Base-by-base conservation (phyloP, 768 basidiomycete species). In the Lyophyllum atratum region DNA sequence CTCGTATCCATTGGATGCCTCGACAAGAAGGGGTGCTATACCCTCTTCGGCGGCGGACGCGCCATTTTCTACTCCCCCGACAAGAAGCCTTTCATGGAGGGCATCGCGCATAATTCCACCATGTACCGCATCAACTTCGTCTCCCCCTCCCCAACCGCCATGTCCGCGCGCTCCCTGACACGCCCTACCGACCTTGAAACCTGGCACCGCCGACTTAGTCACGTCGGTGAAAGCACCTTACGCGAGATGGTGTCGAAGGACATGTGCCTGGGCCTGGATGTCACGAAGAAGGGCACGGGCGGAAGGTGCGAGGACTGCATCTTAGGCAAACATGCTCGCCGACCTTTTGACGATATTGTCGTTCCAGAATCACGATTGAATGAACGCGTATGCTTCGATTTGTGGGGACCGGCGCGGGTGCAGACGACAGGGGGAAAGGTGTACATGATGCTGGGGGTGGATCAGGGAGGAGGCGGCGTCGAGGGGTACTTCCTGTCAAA, bases 1-100 rank as follows among this genome's bases (percentile, higher is more conserved):
- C 59, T 59, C 24, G 40, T 59, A 3, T 59, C 54, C 1, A 55
- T 59, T 17, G 44, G 53, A 24, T 50, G 33, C 33, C 21, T 50
- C 7, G 49, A 24, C 10, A 24, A 37, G 49, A 50, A 34, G 9
- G 49, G 49, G 12, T 33, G 49, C 14, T 34, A 31, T 12, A 25
- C 34, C 5, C 5, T 33, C 5, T 50, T 50, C 24, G 49, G 31
- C 22, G 21, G 49, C 6, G 31, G 31, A 1, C 14, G 49, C 19
- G 34, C 34, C 3, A 24, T 24, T 6, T 34, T 50, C 49, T 25
- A 37, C 21, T n/a, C 14, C 21, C 49, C 33, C 12, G 10, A 17
- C 3, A 14, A 21, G 14, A 24, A 11, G 29, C 49, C 49, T 7
- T 50, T 50, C 49, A 33, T 50, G 22, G 12, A 12, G 12, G 49